Evolutionary conservation across 2,329 filamentous ascomycete genomes (phyloP), one percentile per base, ranked within the genome.

Genomic region (Polychaeton citri): DNA sequence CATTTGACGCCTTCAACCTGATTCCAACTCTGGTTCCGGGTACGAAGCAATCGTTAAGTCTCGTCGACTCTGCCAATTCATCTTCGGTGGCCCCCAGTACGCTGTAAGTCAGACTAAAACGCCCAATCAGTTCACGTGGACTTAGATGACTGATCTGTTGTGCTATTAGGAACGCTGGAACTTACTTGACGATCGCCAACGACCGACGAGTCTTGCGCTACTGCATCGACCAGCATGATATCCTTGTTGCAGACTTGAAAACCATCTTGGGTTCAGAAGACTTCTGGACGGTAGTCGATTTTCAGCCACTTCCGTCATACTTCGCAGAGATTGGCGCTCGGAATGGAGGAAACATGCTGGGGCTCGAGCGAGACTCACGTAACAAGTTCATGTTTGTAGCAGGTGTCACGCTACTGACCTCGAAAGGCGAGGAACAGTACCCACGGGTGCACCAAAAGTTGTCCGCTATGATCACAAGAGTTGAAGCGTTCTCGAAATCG

Each of bases 111-210:
- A n/a, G n/a, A n/a, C n/a, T n/a, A n/a, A n/a, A n/a, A n/a, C n/a
- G n/a, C n/a, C n/a, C n/a, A n/a, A n/a, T n/a, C n/a, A n/a, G n/a
- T n/a, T n/a, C n/a, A n/a, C n/a, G n/a, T n/a, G n/a, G n/a, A n/a
- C n/a, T n/a, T n/a, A n/a, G n/a, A n/a, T n/a, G n/a, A n/a, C n/a
- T n/a, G n/a, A n/a, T n/a, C n/a, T n/a, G n/a, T n/a, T n/a, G n/a
- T n/a, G n/a, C n/a, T n/a, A n/a, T n/a, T n/a, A n/a, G n/a, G n/a
- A n/a, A n/a, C n/a, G n/a, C n/a, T n/a, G n/a, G n/a, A n/a, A n/a
- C n/a, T n/a, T n/a, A n/a, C n/a, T 45, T 46, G 32, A 35, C 38
- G 13, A 46, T 45, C n/a, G 40, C 36, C 8, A 47, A 43, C 13
- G 44, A 42, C 28, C 37, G 33, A 28, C 44, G 44, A 33, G 34